phyloP scores from a whole-genome alignment of 148 eudicot species.

The Rhododendron ovatum region DNA sequence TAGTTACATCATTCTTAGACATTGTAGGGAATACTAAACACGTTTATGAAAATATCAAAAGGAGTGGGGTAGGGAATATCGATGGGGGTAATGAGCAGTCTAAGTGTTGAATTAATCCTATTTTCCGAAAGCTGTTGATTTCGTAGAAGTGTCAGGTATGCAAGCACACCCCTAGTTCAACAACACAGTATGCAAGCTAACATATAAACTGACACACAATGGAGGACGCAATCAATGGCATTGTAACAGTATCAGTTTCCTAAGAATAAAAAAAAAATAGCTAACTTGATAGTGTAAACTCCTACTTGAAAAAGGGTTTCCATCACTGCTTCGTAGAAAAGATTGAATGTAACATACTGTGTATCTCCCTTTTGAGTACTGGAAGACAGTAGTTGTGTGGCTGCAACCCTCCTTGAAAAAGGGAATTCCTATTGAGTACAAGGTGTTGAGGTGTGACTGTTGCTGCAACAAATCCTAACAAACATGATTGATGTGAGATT shows the following conservation, averaged over 20 bases:
- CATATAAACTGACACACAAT: not conserved
- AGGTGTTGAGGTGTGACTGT: slow-evolving; percentile 99
- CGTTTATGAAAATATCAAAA: not conserved
- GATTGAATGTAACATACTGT: slow-evolving; percentile 39
- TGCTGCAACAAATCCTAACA: slow-evolving; percentile 72
- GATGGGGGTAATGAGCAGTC: not conserved
- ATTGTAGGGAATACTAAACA: not conserved
- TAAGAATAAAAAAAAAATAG: not conserved
- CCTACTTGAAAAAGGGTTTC: not conserved
- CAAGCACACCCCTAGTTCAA: not conserved
- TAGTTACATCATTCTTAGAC: too few relatives aligned
- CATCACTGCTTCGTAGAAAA: not conserved
- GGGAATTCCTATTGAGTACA: slow-evolving; percentile 77
- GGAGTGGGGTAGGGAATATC: not conserved
- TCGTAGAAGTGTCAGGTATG: not conserved
- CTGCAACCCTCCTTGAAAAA: slow-evolving; percentile 91
- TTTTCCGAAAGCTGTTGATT: not conserved
- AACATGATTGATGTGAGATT: slow-evolving; percentile 11
- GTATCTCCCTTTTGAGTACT: slow-evolving; percentile 85
- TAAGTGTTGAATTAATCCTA: not conserved
- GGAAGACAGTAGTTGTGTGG: slow-evolving; percentile 97
- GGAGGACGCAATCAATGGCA: not conserved
- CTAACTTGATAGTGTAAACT: not conserved
- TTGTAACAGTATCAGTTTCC: not conserved
- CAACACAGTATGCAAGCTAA: not conserved